Evolutionary conservation across 257 asterid genomes (phyloP).

Genomic region (Solanum dulcamara): DNA sequence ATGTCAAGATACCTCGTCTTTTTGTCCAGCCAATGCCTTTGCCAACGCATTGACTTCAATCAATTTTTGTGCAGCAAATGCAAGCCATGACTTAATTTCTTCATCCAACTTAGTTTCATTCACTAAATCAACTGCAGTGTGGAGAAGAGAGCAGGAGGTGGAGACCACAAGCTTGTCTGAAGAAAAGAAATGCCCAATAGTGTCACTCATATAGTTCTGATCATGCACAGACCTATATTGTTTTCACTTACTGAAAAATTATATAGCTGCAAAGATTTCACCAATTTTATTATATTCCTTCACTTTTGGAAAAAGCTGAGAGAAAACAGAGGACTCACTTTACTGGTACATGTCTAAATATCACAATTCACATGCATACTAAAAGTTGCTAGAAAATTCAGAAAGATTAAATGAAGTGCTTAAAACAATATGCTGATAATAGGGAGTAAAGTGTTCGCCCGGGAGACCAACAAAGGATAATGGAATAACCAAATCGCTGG

Average conservation of each 20-base stretch:
- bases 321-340: not conserved
- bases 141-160: conserved; percentile 83
- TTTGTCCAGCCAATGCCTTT: conserved; percentile 72
- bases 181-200: not conserved
- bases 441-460: not conserved
- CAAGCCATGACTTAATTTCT: conserved; percentile 98
- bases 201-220: not conserved
- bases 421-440: not conserved
- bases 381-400: not conserved
- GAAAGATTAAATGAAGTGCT: not conserved
- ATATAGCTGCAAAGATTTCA: not conserved
- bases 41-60: conserved; percentile 90
- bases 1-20: conserved; percentile 51
- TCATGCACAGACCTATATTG: not conserved
- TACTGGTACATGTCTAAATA: not conserved
- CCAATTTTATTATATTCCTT: not conserved
- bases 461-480: not conserved
- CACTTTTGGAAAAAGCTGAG: not conserved
- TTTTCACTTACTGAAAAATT: not conserved
- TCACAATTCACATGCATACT: not conserved
- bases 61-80: conserved; percentile 93
- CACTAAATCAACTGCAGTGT: conserved; percentile 93
- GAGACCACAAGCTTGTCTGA: conserved; percentile 94
- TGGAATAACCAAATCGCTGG: not conserved
- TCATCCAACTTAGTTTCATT: conserved; percentile 81